Evolutionary conservation across 257 asterid genomes (phyloP), one percentile per base, ranked within the genome.

Genomic region (Fraxinus quadrangulata): DNA sequence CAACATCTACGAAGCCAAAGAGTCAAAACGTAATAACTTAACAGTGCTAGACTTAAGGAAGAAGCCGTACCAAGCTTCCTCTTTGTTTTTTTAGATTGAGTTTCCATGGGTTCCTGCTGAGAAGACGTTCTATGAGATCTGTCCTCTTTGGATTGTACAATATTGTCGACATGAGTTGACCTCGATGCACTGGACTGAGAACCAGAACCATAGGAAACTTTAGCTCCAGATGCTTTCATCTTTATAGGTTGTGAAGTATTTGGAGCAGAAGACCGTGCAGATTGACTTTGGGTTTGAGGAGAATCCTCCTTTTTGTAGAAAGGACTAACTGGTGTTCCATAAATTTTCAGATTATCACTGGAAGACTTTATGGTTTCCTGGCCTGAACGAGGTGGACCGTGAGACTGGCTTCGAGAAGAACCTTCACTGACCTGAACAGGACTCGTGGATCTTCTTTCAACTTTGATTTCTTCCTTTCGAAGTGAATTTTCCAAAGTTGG

Each of bases 11-110:
- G 19, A 14, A 37, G 17, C 34, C 59, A 71, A 11, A 12, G 3
- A 8, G 12, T 42, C 42, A 71, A 36, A 21, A 17, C 2, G 2
- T 71, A 71, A 39, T 34, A 10, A 36, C 56, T 28, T 2, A 69
- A 19, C 45, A 37, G 74, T 47, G 47, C 59, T 23, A 30, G 34
- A 39, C 49, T 70, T 12, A 39, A 26, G 3, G 36, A 70, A 6
- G 30, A 21, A 30, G 45, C 9, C 17, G 37, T 85, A 88, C 91
- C 91, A 82, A 76, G 59, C 31, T 84, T 88, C 69, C 86, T 81
- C 79, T 88, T 88, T 4, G 67, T 79, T 47, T 78, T 81, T 73
- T 77, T 85, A 49, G 75, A 36, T 61, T 80, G 88, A 81, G 68
- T 76, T 76, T 72, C 90, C 65, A 19, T 31, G 33, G 70, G 80